Conservation (phyloP, 495 filamentous ascomycete genomes). For the Podospora pseudopauciseta region DNA sequence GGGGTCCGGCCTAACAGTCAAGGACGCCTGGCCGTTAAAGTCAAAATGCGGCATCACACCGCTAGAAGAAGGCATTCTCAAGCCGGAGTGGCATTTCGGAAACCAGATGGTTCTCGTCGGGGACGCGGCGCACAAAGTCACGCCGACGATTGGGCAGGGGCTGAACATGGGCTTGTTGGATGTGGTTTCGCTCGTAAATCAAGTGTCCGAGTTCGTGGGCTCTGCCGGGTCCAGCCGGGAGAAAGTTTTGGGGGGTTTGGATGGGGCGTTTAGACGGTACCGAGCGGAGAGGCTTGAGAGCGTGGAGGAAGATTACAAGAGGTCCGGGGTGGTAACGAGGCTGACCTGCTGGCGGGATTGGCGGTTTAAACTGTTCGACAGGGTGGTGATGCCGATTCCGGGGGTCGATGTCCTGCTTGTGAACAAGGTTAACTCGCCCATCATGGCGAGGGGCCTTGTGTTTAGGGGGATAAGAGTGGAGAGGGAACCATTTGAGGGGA, state of each 20-base stretch:
- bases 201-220: neutral
- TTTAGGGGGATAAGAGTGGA: neutral
- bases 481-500: neutral
- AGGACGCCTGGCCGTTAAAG: neutral
- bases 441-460: neutral
- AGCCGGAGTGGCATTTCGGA: neutral
- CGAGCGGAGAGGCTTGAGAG: neutral
- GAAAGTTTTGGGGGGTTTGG: neutral
- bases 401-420: neutral
- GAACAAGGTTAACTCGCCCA: neutral
- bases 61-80: neutral
- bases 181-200: neutral
- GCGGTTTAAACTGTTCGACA: neutral
- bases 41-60: neutral
- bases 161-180: conserved; percentile 3
- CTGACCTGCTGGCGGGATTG: neutral
- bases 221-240: neutral
- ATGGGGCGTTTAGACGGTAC: neutral
- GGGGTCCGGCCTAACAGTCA: neutral
- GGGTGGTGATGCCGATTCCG: neutral
- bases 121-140: conserved; percentile 5
- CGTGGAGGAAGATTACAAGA: neutral
- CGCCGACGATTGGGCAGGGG: neutral
- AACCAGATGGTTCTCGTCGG: neutral
- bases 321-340: neutral